These are phyloP conservation scores for Calamus simplicifolius DNA, from an alignment of 176 grass and related monocot species.

Conservation along the genomic window DNA sequence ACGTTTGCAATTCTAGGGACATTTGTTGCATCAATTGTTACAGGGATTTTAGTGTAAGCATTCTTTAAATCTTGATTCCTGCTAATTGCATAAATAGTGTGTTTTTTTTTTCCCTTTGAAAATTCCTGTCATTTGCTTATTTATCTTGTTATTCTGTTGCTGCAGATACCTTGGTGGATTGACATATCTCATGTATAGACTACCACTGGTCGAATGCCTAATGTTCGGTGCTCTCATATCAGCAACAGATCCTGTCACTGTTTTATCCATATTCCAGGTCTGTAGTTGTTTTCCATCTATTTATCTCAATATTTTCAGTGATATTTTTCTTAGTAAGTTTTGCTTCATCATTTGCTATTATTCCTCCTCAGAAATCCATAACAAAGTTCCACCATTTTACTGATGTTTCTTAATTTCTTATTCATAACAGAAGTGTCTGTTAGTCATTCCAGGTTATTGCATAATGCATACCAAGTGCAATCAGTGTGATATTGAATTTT, in stretches of 20 bases:
- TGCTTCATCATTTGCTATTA: neutral
- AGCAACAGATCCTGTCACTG: constrained; percentile 97
- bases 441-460: no score
- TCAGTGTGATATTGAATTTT: no score
- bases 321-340: neutral
- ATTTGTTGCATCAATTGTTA: constrained; percentile 83
- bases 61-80: constrained; percentile 5
- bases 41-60: constrained; percentile 96
- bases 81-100: constrained; percentile 3
- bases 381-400: no score
- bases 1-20: constrained; percentile 96
- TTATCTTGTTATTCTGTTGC: constrained; percentile 11
- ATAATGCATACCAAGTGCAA: no score
- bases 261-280: constrained; percentile 98
- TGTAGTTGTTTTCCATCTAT: constrained; percentile 7
- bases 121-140: neutral
- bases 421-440: no score
- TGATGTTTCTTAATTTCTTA: no score
- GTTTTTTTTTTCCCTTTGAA: no score
- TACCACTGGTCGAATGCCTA: constrained; percentile 88
- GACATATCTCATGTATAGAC: constrained; percentile 94
- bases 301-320: neutral
- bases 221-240: constrained; percentile 99
- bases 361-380: no score
- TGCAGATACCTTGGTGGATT: constrained; percentile 91